Evolutionary conservation across 176 grass and related monocot genomes (phyloP).

Genomic region (Urochloa ruziziensis): DNA sequence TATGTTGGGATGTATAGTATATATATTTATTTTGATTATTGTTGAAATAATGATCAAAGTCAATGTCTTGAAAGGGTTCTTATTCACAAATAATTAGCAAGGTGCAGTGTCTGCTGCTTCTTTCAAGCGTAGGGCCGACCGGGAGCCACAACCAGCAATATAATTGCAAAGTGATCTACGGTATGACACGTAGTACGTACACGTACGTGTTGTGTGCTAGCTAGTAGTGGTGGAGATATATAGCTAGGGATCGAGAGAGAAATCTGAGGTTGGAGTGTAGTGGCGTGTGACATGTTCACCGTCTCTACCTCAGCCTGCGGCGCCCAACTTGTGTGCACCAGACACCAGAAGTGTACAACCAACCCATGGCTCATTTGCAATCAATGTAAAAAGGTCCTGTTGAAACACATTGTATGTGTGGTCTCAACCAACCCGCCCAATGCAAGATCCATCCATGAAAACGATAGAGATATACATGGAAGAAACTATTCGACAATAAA

Average conservation of each 20-base stretch:
- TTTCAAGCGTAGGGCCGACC: too few relatives aligned
- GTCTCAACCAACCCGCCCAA: neutral
- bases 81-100: too few relatives aligned
- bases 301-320: neutral
- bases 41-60: too few relatives aligned
- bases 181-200: neutral
- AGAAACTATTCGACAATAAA: neutral
- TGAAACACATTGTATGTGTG: conserved; percentile 15
- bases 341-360: neutral
- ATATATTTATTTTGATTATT: neutral
- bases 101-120: too few relatives aligned
- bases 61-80: too few relatives aligned
- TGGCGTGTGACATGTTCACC: neutral
- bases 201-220: neutral
- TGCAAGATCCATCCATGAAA: conserved; percentile 29
- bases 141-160: neutral
- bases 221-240: neutral
- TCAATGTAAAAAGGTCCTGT: conserved; percentile 50
- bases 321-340: neutral
- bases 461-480: conserved; percentile 34
- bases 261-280: conserved; percentile 19
- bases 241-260: too few relatives aligned
- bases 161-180: neutral
- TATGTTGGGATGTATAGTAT: too few relatives aligned
- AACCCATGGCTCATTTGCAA: neutral